A percentile compares a stretch with the other conserved stretches of the same genome.
Evolutionary conservation across 2,329 filamentous ascomycete species (phyloP).

Genomic region (Cladosporium sp.): DNA sequence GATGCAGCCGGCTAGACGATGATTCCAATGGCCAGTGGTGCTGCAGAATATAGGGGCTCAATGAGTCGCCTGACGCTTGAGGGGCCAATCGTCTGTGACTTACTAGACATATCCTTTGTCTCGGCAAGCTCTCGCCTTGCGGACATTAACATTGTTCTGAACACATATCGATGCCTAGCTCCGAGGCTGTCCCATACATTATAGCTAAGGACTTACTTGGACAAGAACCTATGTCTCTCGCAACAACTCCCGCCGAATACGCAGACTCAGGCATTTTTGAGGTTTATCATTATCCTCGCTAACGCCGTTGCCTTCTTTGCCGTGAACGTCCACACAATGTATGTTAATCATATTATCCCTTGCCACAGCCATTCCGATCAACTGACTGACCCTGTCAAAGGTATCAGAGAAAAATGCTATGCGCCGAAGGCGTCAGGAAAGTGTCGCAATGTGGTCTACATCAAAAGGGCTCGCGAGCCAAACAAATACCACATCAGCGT

Average conservation of each 20-base stretch:
- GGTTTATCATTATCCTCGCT: background rate
- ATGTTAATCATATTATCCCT: background rate
- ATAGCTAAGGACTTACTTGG: background rate
- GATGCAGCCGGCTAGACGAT: background rate
- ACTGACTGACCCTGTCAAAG: background rate
- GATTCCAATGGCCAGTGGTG: background rate
- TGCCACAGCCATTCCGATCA: background rate
- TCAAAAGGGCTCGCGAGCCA: background rate
- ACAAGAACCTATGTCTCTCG: background rate
- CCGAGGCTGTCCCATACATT: background rate
- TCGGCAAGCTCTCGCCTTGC: background rate
- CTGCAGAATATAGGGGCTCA: background rate
- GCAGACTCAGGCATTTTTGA: background rate
- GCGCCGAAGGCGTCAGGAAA: background rate
- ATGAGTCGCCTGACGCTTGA: background rate
- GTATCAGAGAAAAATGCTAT: background rate
- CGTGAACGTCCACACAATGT: background rate
- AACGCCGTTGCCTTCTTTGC: background rate
- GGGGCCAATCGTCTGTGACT: background rate
- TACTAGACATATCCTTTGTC: background rate
- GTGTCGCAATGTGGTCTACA: background rate
- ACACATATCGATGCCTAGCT: too few species aligned
- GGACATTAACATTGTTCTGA: background rate
- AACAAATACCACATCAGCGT: conserved; percentile 2
- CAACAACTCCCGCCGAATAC: background rate